Evolutionary conservation across 768 basidiomycete species (phyloP).

Genomic region (Termitomyces sp.): DNA sequence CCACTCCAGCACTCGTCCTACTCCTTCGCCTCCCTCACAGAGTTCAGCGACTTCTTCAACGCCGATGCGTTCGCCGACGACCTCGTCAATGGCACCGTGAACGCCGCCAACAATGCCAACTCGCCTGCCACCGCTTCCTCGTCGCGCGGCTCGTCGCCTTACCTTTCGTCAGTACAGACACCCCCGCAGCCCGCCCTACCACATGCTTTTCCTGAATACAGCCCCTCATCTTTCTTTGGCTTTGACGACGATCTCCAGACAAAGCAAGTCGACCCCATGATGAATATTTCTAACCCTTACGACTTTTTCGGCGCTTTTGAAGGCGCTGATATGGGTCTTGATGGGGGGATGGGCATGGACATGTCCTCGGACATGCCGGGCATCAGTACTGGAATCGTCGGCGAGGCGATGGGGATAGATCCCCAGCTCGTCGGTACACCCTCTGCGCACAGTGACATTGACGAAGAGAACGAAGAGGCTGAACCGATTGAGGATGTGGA

Average conservation of each 20-base stretch:
- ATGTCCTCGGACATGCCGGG: slow-evolving; percentile 10
- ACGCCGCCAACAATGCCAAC: slow-evolving; percentile 14
- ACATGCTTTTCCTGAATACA: slow-evolving; percentile 35
- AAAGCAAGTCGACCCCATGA: slow-evolving; percentile 22
- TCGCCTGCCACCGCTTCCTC: slow-evolving; percentile 37
- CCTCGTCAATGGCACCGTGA: slow-evolving; percentile 17
- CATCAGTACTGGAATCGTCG: slow-evolving; percentile 2
- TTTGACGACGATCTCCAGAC: slow-evolving; percentile 47
- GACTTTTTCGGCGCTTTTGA: slow-evolving; percentile 38
- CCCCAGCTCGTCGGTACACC: slow-evolving; percentile 75
- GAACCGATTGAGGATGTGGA: slow-evolving; percentile 16
- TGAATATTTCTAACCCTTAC: slow-evolving; percentile 24
- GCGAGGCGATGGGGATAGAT: slow-evolving; percentile 47
- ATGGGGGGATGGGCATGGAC: slow-evolving; percentile 23
- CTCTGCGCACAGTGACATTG: slow-evolving; percentile 36
- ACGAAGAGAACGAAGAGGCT: slow-evolving; percentile 28
- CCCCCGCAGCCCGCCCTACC: slow-evolving; percentile 37
- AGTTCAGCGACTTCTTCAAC: slow-evolving; percentile 65
- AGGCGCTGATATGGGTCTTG: slow-evolving; percentile 23
- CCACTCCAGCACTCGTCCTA: slow-evolving; percentile 21
- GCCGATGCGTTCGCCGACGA: slow-evolving; percentile 49
- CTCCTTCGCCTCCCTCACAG: slow-evolving; percentile 23
- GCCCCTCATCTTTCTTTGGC: slow-evolving; percentile 36
- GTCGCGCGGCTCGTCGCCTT: slow-evolving; percentile 40
- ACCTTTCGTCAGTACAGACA: slow-evolving; percentile 37